phyloP scores from a whole-genome alignment of 495 filamentous ascomycete genomes.

The Penicillium robsamsonii region DNA sequence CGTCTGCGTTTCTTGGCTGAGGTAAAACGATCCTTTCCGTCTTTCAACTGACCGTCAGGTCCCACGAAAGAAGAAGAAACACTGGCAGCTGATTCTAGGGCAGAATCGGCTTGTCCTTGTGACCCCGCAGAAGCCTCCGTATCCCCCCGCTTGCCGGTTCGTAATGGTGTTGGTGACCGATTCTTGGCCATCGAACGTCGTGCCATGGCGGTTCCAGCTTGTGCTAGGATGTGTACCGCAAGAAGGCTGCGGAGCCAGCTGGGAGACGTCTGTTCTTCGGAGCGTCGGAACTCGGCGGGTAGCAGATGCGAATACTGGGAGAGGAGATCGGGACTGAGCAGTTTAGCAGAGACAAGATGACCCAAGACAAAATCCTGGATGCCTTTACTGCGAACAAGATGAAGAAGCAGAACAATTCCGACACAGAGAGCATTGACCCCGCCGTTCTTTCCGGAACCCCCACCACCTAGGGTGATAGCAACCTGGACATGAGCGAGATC shows the following conservation, averaged over 20 bases:
- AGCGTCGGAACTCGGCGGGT: conserved; percentile 43
- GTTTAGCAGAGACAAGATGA: conserved; percentile 46
- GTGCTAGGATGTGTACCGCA: conserved; percentile 86
- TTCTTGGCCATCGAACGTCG: conserved; percentile 53
- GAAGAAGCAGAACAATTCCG: conserved; percentile 68
- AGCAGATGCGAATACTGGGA: conserved; percentile 45
- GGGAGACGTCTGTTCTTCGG: conserved; percentile 47
- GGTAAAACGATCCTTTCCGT: conserved; percentile 54
- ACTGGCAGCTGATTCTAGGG: conserved; percentile 45
- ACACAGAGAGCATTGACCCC: conserved; percentile 74
- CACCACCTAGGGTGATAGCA: conserved; percentile 87
- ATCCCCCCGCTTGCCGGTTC: conserved; percentile 51
- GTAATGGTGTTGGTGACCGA: conserved; percentile 41
- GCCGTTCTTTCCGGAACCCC: conserved; percentile 70
- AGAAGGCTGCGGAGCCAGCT: conserved; percentile 62
- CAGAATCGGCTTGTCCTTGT: conserved; percentile 45
- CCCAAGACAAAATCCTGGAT: conserved; percentile 51
- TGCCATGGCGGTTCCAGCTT: conserved; percentile 60
- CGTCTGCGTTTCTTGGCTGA: conserved; percentile 80
- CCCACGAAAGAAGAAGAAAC: conserved; percentile 45
- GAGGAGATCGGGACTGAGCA: conserved; percentile 45
- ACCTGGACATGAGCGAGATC: conserved; percentile 97
- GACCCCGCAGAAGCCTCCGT: conserved; percentile 56
- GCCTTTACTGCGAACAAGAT: conserved; percentile 61
- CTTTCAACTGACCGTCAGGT: conserved; percentile 54